phyloP scores from a whole-genome alignment of 2,329 filamentous ascomycete species.

The Fusarium oligoseptatum region DNA sequence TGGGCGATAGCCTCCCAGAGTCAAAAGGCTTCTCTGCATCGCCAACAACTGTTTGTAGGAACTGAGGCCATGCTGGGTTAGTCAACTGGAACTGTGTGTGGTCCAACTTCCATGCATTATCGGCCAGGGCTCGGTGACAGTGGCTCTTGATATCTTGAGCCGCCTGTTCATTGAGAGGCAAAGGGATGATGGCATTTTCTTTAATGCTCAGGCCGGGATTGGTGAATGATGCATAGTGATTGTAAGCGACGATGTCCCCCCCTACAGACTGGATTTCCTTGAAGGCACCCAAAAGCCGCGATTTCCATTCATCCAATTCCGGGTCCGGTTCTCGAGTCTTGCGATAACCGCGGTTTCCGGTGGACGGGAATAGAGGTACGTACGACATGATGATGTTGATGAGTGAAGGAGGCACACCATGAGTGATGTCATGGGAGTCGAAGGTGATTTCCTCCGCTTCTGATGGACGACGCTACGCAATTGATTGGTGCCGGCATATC shows the following conservation, averaged over 20 bases:
- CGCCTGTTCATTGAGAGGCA: slow-evolving; percentile 21
- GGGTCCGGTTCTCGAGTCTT: no score
- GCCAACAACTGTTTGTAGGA: slow-evolving; percentile 1
- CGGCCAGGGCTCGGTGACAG: background rate
- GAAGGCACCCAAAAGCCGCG: no score
- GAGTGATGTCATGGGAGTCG: no score
- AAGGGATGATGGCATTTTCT: slow-evolving; percentile 7
- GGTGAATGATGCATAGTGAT: background rate
- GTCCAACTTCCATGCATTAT: slow-evolving; percentile 29
- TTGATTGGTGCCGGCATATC: background rate
- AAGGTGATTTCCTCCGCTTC: background rate
- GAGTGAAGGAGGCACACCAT: no score
- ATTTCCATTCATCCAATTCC: no score
- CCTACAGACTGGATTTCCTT: no score
- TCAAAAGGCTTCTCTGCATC: background rate
- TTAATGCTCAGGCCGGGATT: slow-evolving; percentile 29
- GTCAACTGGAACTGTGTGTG: slow-evolving; percentile 20
- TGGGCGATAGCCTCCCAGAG: no score
- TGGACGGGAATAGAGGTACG: no score
- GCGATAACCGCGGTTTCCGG: no score
- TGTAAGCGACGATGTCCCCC: no score
- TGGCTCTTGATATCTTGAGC: slow-evolving; percentile 17
- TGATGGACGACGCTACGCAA: background rate
- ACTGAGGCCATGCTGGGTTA: slow-evolving; percentile 26
- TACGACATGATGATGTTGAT: no score